Evolutionary conservation across 2,329 filamentous ascomycete species (phyloP), one percentile per base, ranked within the genome.

Genomic region (Aspergillus awamori): DNA sequence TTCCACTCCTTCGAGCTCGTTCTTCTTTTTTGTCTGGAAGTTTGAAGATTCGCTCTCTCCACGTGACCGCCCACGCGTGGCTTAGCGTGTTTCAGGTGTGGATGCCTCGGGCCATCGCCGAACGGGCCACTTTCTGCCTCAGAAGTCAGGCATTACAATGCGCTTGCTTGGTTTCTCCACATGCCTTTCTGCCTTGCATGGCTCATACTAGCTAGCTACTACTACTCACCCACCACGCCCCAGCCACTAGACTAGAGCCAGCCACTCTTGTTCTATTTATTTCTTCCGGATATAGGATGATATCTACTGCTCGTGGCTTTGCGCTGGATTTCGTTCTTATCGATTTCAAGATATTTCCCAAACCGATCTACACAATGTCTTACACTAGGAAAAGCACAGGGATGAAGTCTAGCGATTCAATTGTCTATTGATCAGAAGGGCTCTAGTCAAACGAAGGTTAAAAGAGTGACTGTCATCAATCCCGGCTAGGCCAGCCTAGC

Each of bases 61-160:
- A 72, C 69, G 70, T 73, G 70, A 67, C 53, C 11, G 15, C 13
- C 28, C 51, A 52, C 51, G 51, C 53, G 53, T 20, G 57, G 63
- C 24, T 56, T 68, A 70, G 70, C 61, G 71, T 69, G 72, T 74
- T 74, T 74, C 71, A 73, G 66, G 61, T 67, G 49, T 30, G 5
- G 56, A 11, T 58, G 56, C 56, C 56, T 48, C 45, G 45, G 55
- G 62, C 68, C 60, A 66, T 63, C 58, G 68, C 63, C 26, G 38
- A 47, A 64, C 58, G 43, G 67, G 53, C 33, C 43, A 56, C 13
- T 20, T 2, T 24, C 6, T 57, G 62, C 60, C 62, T 63, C 33
- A 60, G 53, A 53, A 51, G 36, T 30, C 41, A 36, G 15, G 36
- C 53, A 43, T 36, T 1, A 6, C 0, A 11, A 24, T 38, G n/a